A percentile compares a stretch with the other conserved stretches of the same genome.
Evolutionary conservation across 345 rosid genomes (phyloP).

Genomic region (Eucalyptus virginea): DNA sequence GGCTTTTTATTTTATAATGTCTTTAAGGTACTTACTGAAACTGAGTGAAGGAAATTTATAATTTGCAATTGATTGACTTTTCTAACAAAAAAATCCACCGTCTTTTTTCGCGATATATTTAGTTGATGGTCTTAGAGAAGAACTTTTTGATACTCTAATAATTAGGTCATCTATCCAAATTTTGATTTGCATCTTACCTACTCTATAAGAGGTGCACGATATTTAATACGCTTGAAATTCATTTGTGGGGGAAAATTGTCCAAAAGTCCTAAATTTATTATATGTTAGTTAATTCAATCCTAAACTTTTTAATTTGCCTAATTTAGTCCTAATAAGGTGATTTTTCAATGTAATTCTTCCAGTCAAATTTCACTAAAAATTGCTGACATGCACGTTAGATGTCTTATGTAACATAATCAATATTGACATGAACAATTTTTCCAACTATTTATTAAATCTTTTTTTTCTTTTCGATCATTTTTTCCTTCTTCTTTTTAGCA

Average conservation of each 20-base stretch:
- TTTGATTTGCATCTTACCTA: not conserved
- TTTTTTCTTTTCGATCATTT: not conserved
- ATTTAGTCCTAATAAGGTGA: not conserved
- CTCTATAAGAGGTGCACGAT: not conserved
- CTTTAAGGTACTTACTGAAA: not conserved
- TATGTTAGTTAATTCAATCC: accelerated
- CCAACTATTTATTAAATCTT: not conserved
- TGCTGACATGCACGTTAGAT: accelerated
- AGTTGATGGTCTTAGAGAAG: not conserved
- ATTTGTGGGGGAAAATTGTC: not conserved
- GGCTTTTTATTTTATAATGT: not conserved
- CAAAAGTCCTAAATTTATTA: not conserved
- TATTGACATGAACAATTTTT: accelerated
- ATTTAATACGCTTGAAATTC: not conserved
- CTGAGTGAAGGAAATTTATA: not conserved
- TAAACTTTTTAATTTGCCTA: not conserved
- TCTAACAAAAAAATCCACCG: not conserved
- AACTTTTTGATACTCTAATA: not conserved
- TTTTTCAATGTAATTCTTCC: not conserved
- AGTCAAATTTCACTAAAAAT: not conserved
- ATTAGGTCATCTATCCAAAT: not conserved
- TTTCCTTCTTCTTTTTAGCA: not conserved
- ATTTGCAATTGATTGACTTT: not conserved
- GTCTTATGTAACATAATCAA: accelerated
- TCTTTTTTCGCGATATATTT: not conserved